Conservation (phyloP, 148 eudicot genomes). For the Camellia japonica region DNA sequence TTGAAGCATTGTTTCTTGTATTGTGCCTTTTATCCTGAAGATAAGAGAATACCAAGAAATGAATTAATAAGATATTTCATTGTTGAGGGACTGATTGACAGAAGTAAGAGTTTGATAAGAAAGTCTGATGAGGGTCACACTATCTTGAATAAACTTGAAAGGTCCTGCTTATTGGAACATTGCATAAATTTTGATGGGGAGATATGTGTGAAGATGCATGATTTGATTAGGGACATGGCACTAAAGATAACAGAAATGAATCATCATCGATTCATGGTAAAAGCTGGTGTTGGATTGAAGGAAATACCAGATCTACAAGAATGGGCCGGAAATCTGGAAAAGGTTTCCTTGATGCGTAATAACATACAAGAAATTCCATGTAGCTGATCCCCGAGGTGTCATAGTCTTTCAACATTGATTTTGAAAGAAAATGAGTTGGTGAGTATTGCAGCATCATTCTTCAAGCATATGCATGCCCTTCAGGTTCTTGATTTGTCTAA, state of each 20-base stretch:
- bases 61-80: constrained; percentile 23
- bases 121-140: constrained; percentile 20
- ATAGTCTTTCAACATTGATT: constrained; percentile 14
- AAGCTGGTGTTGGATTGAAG: not conserved
- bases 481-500: constrained; percentile 25
- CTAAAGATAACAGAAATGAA: not conserved
- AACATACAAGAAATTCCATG: not conserved
- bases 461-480: constrained; percentile 19
- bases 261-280: constrained; percentile 9
- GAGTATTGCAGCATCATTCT: constrained; percentile 3
- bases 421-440: not conserved
- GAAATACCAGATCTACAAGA: constrained; percentile 12
- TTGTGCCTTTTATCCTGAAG: constrained; percentile 33
- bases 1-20: not conserved
- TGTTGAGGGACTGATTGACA: constrained; percentile 27
- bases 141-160: constrained; percentile 29
- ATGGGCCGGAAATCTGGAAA: constrained; percentile 26
- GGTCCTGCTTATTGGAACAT: constrained; percentile 8
- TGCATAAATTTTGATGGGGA: fast-evolving
- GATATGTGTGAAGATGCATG: constrained; percentile 7
- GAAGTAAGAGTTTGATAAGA: not conserved
- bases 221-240: constrained; percentile 17
- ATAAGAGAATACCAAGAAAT: not conserved
- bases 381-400: not conserved
- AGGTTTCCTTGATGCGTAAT: constrained; percentile 21